A percentile compares a stretch with the other conserved stretches of the same genome.
Conservation (phyloP, 2,329 filamentous ascomycete genomes). For the Pseudogymnoascus verrucosus region DNA sequence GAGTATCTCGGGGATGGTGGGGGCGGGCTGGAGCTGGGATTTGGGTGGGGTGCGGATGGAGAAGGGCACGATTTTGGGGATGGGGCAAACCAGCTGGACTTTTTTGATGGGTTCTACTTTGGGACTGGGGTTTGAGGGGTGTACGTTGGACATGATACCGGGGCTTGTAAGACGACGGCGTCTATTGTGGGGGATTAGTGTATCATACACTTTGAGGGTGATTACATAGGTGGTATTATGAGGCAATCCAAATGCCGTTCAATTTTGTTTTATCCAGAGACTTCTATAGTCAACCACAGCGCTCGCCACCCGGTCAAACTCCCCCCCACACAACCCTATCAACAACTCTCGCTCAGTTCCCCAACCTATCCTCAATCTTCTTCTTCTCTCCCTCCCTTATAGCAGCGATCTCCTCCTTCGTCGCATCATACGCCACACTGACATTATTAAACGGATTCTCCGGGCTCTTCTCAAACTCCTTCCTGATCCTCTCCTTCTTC, state of each 20-base stretch:
- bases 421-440: constrained; percentile 66
- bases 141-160: background rate
- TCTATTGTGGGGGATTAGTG: background rate
- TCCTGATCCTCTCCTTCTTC: constrained; percentile 72
- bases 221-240: background rate
- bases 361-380: constrained; percentile 68
- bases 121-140: constrained; percentile 22
- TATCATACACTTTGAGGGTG: background rate
- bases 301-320: background rate
- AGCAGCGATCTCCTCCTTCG: constrained; percentile 64
- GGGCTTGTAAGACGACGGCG: background rate
- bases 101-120: constrained; percentile 46
- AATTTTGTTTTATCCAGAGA: background rate
- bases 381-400: constrained; percentile 58
- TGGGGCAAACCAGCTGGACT: constrained; percentile 25
- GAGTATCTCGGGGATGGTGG: constrained; percentile 10
- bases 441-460: constrained; percentile 96
- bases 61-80: constrained; percentile 13
- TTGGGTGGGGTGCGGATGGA: constrained; percentile 14
- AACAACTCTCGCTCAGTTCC: constrained; percentile 11
- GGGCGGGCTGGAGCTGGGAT: constrained; percentile 10
- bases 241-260: background rate
- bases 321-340: background rate
- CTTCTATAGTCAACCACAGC: background rate
- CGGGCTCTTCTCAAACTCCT: constrained; percentile 90